Percentiles rank a stretch among this genome's conserved stretches.
Evolutionary conservation across 768 basidiomycete genomes (phyloP).

Genomic region (Tylopilus sp.): DNA sequence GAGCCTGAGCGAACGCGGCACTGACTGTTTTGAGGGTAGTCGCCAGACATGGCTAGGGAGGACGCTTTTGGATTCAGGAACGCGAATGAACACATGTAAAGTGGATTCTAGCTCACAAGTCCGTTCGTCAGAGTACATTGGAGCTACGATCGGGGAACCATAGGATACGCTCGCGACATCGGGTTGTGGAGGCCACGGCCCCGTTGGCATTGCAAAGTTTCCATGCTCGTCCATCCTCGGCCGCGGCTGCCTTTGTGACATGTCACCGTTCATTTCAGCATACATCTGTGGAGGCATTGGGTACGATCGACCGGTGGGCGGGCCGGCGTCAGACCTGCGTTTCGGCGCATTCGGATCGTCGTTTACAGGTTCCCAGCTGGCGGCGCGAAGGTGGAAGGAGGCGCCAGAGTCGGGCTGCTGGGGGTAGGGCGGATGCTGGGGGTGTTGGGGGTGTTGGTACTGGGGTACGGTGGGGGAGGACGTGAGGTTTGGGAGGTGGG

Average conservation of each 20-base stretch:
- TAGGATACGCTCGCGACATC: constrained; percentile 38
- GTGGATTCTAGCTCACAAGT: constrained; percentile 40
- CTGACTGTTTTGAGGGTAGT: constrained; percentile 43
- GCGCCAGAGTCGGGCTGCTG: constrained; percentile 28
- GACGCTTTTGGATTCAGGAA: constrained; percentile 18
- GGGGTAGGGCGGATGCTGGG: constrained; percentile 25
- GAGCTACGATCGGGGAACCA: constrained; percentile 40
- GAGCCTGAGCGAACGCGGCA: constrained; percentile 20
- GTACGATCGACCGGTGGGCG: constrained; percentile 33
- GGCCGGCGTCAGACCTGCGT: constrained; percentile 34
- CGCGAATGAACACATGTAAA: constrained; percentile 6
- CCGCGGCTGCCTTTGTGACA: constrained; percentile 26
- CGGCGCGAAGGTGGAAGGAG: constrained; percentile 57
- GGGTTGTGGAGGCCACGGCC: constrained; percentile 33
- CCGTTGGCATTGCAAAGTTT: constrained; percentile 27
- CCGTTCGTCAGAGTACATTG: constrained; percentile 57
- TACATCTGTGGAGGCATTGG: constrained; percentile 33
- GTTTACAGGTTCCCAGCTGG: constrained; percentile 49
- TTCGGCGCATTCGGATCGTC: constrained; percentile 36
- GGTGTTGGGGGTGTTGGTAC: constrained; percentile 29
- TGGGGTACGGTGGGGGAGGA: constrained; percentile 23
- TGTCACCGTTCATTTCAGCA: constrained; percentile 33
- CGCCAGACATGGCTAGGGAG: constrained; percentile 40
- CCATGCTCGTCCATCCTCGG: constrained; percentile 32
- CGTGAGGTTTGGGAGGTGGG: constrained; percentile 28